These are phyloP conservation scores for Beauveria brongniartii DNA, from an alignment of 2,329 filamentous ascomycete genomes.

Conservation along the genomic window DNA sequence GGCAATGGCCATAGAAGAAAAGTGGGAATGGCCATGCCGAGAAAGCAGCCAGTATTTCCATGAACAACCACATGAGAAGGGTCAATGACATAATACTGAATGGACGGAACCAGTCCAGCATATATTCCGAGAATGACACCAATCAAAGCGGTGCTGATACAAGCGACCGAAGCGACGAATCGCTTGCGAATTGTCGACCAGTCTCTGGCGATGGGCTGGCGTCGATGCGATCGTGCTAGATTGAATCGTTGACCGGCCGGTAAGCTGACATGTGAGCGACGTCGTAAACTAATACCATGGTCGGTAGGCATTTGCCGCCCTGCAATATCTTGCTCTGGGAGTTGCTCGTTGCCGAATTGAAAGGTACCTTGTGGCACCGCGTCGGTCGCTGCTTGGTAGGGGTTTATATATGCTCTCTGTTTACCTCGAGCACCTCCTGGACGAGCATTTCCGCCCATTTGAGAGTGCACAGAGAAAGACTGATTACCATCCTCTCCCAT, in stretches of 20 bases:
- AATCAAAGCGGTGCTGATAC: slow-evolving; percentile 63
- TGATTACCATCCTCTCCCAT: slow-evolving; percentile 10
- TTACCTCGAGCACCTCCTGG: background rate
- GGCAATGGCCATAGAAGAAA: slow-evolving; percentile 68
- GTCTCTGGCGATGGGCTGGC: slow-evolving; percentile 62
- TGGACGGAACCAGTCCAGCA: slow-evolving; percentile 68
- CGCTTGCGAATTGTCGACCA: slow-evolving; percentile 62
- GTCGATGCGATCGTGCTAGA: slow-evolving; percentile 45
- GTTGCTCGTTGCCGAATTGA: slow-evolving; percentile 16
- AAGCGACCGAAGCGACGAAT: slow-evolving; percentile 60
- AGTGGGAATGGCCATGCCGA: slow-evolving; percentile 62
- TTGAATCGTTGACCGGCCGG: slow-evolving; percentile 42
- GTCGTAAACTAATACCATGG: slow-evolving; percentile 36
- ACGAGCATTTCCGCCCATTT: background rate
- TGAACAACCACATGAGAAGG: slow-evolving; percentile 58
- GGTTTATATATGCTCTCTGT: background rate
- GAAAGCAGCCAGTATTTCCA: slow-evolving; percentile 66
- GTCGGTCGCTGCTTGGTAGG: background rate
- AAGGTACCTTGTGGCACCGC: slow-evolving; percentile 8
- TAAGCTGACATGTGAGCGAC: slow-evolving; percentile 47
- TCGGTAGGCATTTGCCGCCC: slow-evolving; percentile 20
- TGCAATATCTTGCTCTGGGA: slow-evolving; percentile 19
- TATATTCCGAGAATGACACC: slow-evolving; percentile 69
- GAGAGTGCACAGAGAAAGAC: background rate
- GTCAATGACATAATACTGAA: slow-evolving; percentile 69